Evolutionary conservation across 495 filamentous ascomycete species (phyloP), one percentile per base, ranked within the genome.

Genomic region (Xylaria venustula): DNA sequence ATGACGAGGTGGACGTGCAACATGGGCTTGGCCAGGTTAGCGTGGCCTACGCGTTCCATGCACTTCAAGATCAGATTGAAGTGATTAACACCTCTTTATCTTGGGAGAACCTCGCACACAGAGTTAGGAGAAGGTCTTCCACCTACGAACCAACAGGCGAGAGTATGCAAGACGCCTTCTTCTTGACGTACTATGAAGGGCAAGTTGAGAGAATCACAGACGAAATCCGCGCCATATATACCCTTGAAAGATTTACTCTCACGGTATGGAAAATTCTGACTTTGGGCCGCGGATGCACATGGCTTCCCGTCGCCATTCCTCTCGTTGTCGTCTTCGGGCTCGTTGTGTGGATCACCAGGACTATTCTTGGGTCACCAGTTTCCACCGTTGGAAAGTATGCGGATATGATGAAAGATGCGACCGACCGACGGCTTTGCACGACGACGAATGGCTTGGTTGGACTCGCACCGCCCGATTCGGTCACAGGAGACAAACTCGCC

Each of bases 261-360:
- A 41, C 32, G 30, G 51, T 54, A n/a, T 54, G 51, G 51, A 54
- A 30, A 41, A 54, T 54, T 41, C 32, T 54, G 51, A 54, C 51
- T 54, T 26, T 54, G 32, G 30, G 51, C 19, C 15, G 19, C 32
- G 51, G 51, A 40, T 54, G 51, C 51, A 54, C 51, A 54, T 54
- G 51, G 51, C 51, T 54, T 54, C 51, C 51, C 20, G 51, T 20
- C 23, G 51, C 51, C 32, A 54, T 36, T 15, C 51, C 51, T 41
- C 51, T 54, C 51, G 32, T 40, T 41, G 30, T 12, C 51, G 23
- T 54, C 32, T 37, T 23, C 26, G 51, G 51, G 32, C 19, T 54
- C 19, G 26, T 54, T 17, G 5, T 54, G 28, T 54, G 51, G 51
- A 54, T 54, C 15, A 54, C 7, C 32, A 40, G 51, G 28, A 54